These are phyloP conservation scores for Chlorophyllum brunneum DNA, from an alignment of 768 basidiomycete species.

Conservation along the genomic window DNA sequence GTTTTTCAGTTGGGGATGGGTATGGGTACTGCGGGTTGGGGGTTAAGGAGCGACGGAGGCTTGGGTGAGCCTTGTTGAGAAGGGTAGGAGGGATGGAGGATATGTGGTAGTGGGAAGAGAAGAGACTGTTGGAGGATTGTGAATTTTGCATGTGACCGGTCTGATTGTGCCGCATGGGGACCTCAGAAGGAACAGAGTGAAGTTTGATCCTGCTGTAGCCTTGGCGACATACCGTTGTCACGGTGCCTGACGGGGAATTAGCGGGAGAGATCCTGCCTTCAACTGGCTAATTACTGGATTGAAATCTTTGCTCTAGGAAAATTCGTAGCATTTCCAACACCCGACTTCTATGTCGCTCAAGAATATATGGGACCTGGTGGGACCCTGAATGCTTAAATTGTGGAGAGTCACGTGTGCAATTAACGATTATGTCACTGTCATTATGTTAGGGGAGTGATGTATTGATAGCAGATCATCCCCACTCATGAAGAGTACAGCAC, in stretches of 20 bases:
- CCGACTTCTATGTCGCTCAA: too few species aligned
- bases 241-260: not conserved
- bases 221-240: constrained; percentile 15
- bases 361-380: too few species aligned
- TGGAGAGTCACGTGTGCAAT: not conserved
- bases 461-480: not conserved
- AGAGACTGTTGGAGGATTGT: constrained; percentile 6
- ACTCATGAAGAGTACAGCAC: too few species aligned
- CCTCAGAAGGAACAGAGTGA: too few species aligned
- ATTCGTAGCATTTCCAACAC: too few species aligned
- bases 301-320: too few species aligned
- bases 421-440: not conserved
- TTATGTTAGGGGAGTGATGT: not conserved
- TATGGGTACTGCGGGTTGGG: not conserved
- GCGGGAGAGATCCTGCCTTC: not conserved
- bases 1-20: not conserved
- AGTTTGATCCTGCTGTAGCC: constrained; percentile 18
- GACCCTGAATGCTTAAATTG: not conserved
- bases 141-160: constrained; percentile 4
- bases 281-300: too few species aligned
- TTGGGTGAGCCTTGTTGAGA: constrained; percentile 23
- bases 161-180: not conserved
- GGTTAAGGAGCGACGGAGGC: constrained; percentile 34
- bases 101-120: constrained; percentile 14
- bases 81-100: constrained; percentile 7